These are phyloP conservation scores for Pyronema domesticum DNA, from an alignment of 495 filamentous ascomycete genomes.

Conservation along the genomic window DNA sequence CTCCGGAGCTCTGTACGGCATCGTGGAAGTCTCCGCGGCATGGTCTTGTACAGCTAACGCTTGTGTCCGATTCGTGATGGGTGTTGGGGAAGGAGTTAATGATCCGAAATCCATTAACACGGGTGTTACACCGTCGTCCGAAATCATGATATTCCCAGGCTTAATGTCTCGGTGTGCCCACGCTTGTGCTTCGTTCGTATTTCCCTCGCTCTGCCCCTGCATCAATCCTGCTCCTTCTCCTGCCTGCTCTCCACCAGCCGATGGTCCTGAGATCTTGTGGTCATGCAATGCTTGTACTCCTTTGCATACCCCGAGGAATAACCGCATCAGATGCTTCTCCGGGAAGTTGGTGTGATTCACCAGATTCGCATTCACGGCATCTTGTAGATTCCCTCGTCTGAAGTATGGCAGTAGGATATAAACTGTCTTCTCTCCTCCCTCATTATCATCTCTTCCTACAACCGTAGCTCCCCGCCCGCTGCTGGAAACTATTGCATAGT, in stretches of 20 bases:
- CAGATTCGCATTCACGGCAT: constrained; percentile 94
- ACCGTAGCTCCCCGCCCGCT: constrained; percentile 19
- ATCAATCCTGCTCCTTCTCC: constrained; percentile 36
- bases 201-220: constrained; percentile 35
- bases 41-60: constrained; percentile 83
- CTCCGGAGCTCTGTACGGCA: constrained; percentile 95
- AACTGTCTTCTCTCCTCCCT: constrained; percentile 65
- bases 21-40: constrained; percentile 89
- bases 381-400: constrained; percentile 81
- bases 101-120: constrained; percentile 99
- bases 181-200: constrained; percentile 52
- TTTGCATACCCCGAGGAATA: constrained; percentile 81
- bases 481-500: constrained; percentile 55
- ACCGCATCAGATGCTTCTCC: constrained; percentile 65
- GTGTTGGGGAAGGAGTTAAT: constrained; percentile 66
- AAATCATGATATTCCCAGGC: constrained; percentile 96
- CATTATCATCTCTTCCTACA: constrained; percentile 35
- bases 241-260: constrained; percentile 42
- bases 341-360: constrained; percentile 94
- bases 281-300: constrained; percentile 82
- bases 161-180: constrained; percentile 97
- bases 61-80: constrained; percentile 82
- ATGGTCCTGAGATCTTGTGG: constrained; percentile 46
- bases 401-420: constrained; percentile 95
- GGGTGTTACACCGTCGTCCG: constrained; percentile 64